A percentile compares a stretch with the other conserved stretches of the same genome.
Evolutionary conservation across 2,329 filamentous ascomycete genomes (phyloP).

Genomic region (Didymella pinodella): DNA sequence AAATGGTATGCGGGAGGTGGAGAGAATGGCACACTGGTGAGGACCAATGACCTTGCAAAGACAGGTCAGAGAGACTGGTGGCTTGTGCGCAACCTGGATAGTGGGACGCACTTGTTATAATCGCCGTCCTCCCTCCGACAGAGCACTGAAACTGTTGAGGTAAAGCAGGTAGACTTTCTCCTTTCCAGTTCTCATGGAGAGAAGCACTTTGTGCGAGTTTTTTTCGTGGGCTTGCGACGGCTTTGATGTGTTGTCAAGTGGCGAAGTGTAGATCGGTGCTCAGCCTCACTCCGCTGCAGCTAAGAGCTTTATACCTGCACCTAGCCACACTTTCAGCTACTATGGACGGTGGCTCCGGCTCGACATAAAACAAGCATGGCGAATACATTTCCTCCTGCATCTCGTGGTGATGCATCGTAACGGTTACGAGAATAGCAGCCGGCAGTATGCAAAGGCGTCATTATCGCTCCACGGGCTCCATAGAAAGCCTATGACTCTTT

Average conservation of each 20-base stretch:
- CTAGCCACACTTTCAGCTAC: constrained; percentile 45
- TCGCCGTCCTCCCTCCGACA: constrained; percentile 29
- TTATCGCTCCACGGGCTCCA: constrained; percentile 27
- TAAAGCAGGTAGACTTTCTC: constrained; percentile 25
- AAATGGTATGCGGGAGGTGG: constrained; percentile 37
- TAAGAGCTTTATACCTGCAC: constrained; percentile 33
- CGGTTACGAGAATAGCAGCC: constrained; percentile 43
- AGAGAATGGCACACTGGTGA: constrained; percentile 32
- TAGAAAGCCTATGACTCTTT: constrained; percentile 46
- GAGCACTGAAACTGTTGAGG: constrained; percentile 37
- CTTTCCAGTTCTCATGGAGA: constrained; percentile 19
- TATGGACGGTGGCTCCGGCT: constrained; percentile 39
- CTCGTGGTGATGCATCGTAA: constrained; percentile 24
- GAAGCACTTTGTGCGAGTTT: constrained; percentile 11
- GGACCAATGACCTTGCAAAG: constrained; percentile 43
- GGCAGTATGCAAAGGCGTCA: constrained; percentile 29
- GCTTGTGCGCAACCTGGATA: constrained; percentile 41
- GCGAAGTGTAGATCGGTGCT: constrained; percentile 38
- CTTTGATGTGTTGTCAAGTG: constrained; percentile 47
- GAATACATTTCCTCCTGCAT: constrained; percentile 13
- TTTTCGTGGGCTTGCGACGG: constrained; percentile 20
- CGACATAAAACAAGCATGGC: constrained; percentile 13
- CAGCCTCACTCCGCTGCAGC: constrained; percentile 45
- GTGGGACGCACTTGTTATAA: constrained; percentile 34
- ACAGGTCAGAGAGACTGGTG: constrained; percentile 38